Evolutionary conservation across 768 basidiomycete genomes (phyloP).

Genomic region (Pleurotus citrinopileatus): DNA sequence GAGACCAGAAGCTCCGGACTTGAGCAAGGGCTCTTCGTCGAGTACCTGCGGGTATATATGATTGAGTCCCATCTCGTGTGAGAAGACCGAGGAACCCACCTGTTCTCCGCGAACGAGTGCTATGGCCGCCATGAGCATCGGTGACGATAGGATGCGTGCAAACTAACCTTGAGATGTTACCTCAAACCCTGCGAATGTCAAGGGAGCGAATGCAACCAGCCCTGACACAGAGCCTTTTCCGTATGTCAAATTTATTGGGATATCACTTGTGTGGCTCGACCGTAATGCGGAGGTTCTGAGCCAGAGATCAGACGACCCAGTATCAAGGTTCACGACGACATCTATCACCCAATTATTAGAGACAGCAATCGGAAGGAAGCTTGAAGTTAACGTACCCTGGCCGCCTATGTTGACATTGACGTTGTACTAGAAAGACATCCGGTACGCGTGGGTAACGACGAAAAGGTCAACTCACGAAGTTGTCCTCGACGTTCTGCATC

Average conservation of each 20-base stretch:
- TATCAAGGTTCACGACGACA: slow-evolving; percentile 1
- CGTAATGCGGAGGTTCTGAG: not conserved
- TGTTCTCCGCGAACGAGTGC: too few relatives aligned
- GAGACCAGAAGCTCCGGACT: not conserved
- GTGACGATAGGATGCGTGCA: too few relatives aligned
- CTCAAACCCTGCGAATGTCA: slow-evolving; percentile 42
- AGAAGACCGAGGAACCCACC: too few relatives aligned
- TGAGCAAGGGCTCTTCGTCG: not conserved
- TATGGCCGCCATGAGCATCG: too few relatives aligned
- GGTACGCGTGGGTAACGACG: not conserved
- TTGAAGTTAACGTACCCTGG: not conserved
- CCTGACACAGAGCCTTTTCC: slow-evolving; percentile 27
- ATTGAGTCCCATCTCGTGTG: too few relatives aligned
- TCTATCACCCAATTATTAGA: not conserved
- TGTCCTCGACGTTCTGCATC: not conserved
- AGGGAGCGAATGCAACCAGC: slow-evolving; percentile 36
- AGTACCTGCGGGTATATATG: slow-evolving; percentile 11
- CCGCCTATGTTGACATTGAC: not conserved
- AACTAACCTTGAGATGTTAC: slow-evolving; percentile 47
- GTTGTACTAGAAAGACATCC: not conserved
- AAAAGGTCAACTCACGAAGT: not conserved
- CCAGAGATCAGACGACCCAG: slow-evolving; percentile 3
- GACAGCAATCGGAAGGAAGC: not conserved
- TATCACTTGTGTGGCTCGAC: not conserved
- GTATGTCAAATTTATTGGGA: not conserved